Conservation (phyloP, 352 stramenopile species). For the Globisporangium ultimum region DNA sequence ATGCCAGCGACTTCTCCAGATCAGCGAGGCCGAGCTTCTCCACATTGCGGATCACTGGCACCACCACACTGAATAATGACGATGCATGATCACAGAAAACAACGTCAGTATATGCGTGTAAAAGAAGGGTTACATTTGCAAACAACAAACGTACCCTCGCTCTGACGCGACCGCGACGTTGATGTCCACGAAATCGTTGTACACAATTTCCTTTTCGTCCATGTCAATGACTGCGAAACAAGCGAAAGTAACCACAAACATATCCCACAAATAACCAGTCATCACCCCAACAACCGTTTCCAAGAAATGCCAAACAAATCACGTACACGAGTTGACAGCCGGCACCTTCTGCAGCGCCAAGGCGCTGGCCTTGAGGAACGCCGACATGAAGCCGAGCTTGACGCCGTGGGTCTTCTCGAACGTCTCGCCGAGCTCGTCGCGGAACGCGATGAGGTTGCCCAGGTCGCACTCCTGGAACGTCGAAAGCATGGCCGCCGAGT, state of each 20-base stretch:
- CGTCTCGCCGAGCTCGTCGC: constrained; percentile 87
- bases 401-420: constrained; percentile 97
- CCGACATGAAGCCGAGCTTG: constrained; percentile 98
- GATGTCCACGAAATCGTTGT: constrained; percentile 98
- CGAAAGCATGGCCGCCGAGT: constrained; percentile 97
- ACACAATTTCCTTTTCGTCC: constrained; percentile 98
- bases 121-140: neutral
- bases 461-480: constrained; percentile 99
- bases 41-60: constrained; percentile 97
- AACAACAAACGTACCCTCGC: constrained; percentile 53
- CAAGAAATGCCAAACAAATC: neutral
- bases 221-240: constrained; percentile 93
- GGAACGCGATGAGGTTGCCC: constrained; percentile 93
- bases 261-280: constrained; percentile 5
- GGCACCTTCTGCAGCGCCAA: constrained; percentile 92
- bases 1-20: constrained; percentile 94
- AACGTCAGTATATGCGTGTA: constrained; percentile 7
- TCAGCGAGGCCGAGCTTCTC: constrained; percentile 96
- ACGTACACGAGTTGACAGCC: constrained; percentile 94
- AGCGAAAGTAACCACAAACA: constrained; percentile 4
- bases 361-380: constrained; percentile 97
- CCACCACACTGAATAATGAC: constrained; percentile 89
- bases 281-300: neutral
- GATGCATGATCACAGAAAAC: neutral
- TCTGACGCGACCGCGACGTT: constrained; percentile 96